Percentiles rank a stretch among this genome's conserved stretches.
Evolutionary conservation across 352 stramenopile genomes (phyloP).

Genomic region (Phytopythium cucurbitacearum): DNA sequence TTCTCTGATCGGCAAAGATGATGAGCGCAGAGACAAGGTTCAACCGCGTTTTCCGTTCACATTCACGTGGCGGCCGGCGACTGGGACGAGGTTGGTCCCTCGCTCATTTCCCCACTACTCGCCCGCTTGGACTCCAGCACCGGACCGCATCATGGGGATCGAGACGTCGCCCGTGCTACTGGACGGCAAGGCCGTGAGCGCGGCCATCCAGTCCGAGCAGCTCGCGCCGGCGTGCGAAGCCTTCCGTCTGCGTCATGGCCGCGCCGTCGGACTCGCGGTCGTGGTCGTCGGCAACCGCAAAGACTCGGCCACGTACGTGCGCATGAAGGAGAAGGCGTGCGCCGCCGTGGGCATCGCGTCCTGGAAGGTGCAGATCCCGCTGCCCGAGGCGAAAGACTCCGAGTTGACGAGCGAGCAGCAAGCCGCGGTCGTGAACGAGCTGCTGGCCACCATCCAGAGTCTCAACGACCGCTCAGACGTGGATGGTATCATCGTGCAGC

Average conservation of each 20-base stretch:
- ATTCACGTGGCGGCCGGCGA: constrained; percentile 1
- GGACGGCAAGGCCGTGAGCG: constrained; percentile 88
- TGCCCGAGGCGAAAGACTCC: constrained; percentile 10
- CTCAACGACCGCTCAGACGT: constrained; percentile 72
- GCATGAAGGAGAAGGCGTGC: constrained; percentile 99
- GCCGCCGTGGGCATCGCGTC: constrained; percentile 90
- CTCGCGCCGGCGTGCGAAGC: constrained; percentile 62
- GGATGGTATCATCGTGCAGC: constrained; percentile 86
- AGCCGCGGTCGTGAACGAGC: constrained; percentile 19
- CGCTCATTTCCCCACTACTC: constrained; percentile 19
- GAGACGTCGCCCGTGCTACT: constrained; percentile 18
- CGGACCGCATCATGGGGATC: background rate
- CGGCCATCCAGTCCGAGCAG: constrained; percentile 72
- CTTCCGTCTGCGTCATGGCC: constrained; percentile 43
- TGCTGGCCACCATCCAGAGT: constrained; percentile 47
- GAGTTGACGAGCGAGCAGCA: constrained; percentile 16
- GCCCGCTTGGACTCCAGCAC: background rate
- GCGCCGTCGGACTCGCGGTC: constrained; percentile 94
- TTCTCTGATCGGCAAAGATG: too few relatives aligned
- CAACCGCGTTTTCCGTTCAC: background rate
- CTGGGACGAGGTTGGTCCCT: background rate
- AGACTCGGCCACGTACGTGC: constrained; percentile 98
- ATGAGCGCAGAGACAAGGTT: constrained; percentile 2
- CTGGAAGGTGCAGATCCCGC: constrained; percentile 69
- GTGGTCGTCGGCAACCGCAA: constrained; percentile 94